Evolutionary conservation across 2,329 filamentous ascomycete genomes (phyloP).

Genomic region (Phialophora verrucosa): DNA sequence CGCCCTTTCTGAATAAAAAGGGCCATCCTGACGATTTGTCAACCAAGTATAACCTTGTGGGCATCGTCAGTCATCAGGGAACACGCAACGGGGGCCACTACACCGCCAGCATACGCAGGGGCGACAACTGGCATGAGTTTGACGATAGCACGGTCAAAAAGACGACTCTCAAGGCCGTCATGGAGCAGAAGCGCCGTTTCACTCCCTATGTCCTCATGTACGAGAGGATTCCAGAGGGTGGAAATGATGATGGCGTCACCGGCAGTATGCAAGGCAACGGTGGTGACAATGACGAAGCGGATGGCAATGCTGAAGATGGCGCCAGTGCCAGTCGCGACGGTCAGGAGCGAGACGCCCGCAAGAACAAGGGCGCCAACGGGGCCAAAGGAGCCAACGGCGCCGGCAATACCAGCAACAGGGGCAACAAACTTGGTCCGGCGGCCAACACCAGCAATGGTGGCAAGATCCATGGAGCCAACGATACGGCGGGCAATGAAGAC

Average conservation of each 20-base stretch:
- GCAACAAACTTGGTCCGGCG: background rate
- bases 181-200: constrained; percentile 5
- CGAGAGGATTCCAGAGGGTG: constrained; percentile 20
- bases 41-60: constrained; percentile 24
- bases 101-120: constrained; percentile 5
- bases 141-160: constrained; percentile 15
- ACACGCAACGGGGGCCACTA: constrained; percentile 24
- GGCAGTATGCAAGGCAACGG: background rate
- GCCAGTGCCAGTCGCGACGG: background rate
- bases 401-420: background rate
- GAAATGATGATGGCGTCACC: background rate
- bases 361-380: background rate
- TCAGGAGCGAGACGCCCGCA: background rate
- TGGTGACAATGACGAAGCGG: constrained; percentile 1
- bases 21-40: constrained; percentile 4
- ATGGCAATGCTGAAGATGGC: background rate
- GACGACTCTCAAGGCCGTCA: constrained; percentile 7
- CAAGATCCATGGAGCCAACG: background rate
- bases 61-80: constrained; percentile 24
- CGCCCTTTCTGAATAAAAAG: constrained; percentile 21
- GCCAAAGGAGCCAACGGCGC: background rate
- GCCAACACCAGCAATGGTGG: background rate
- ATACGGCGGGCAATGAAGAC: background rate
- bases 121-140: constrained; percentile 20
- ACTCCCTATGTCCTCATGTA: constrained; percentile 33